Base-by-base conservation (phyloP, 768 basidiomycete species). In the Infundibulicybe gibba region DNA sequence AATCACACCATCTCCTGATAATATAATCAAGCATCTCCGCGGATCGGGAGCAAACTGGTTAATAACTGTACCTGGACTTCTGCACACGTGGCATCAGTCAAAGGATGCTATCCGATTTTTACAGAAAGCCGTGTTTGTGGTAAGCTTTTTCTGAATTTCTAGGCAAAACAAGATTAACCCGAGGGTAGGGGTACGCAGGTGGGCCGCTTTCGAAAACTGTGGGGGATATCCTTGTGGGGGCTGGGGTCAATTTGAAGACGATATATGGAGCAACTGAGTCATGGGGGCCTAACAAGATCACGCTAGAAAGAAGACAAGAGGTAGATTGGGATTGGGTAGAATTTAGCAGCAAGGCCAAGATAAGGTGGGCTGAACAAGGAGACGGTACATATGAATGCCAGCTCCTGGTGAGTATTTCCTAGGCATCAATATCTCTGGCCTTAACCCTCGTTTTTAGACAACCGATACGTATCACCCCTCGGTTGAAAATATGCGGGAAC, bases 251-350 rank as follows among this genome's bases (percentile, higher is more conserved):
- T 10, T 34, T 75, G 2, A 30, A 44, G 9, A 44, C 59, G 1
- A 37, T 63, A 0, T 75, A 74, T 41, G 72, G 74, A n/a, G 54
- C 45, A 14, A 76, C 69, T 0, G 73, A 76, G 47, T 58, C 64
- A 30, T 59, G 66, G 9, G 41, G 50, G 0, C 42, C 64, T 9
- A 59, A 48, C 34, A 37, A 58, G 39, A 43, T n/a, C 17, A 14
- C 46, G 32, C 51, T 49, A 6, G 46, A 47, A 16, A 45, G 47
- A 17, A 50, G 48, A 3, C 59, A 60, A 13, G 52, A 57, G 3
- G 59, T 62, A 6, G 54, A 51, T 16, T 64, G 61, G 54, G 57
- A 61, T 6, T 76, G 66, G 62, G 56, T 67, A 6, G 41, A 45
- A 30, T 55, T 67, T 44, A 51, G 49, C n/a, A 60, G 61, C 1